These are phyloP conservation scores for Trichosporon faecale DNA, from an alignment of 1,284 basidiomycete genomes.

Conservation along the genomic window DNA sequence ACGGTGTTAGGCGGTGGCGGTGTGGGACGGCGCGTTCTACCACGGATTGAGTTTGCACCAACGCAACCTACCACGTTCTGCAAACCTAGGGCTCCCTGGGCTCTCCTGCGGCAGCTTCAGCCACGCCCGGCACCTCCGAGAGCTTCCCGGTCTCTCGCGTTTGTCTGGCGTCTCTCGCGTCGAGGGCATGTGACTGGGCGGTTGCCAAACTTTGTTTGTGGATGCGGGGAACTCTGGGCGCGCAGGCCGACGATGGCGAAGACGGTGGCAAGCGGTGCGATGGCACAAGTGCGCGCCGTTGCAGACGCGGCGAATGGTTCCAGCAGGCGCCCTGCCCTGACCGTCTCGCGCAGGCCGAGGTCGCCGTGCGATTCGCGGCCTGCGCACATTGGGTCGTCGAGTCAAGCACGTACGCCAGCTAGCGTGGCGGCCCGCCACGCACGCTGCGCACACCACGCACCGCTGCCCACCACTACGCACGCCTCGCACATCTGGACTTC, in stretches of 20 bases:
- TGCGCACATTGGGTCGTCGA: not conserved
- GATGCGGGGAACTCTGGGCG: not conserved
- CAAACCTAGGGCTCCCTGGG: not conserved
- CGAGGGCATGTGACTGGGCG: not conserved
- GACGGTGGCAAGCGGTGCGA: too few relatives aligned
- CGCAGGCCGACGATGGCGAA: too few relatives aligned
- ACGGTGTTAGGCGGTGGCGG: not conserved
- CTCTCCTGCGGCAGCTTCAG: not conserved
- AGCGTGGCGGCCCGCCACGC: constrained; percentile 1
- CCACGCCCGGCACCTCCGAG: not conserved
- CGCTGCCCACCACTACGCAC: not conserved
- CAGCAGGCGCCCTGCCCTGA: constrained; percentile 2
- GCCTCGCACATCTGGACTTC: not conserved
- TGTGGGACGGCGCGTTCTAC: not conserved
- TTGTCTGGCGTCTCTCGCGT: not conserved
- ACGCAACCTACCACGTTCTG: not conserved
- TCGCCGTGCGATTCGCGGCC: not conserved
- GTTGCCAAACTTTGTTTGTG: not conserved
- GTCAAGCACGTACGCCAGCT: not conserved
- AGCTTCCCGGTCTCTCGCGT: not conserved
- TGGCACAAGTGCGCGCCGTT: too few relatives aligned
- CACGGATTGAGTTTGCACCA: not conserved
- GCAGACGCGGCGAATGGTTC: not conserved
- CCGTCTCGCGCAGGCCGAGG: not conserved
- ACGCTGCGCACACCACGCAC: not conserved